A percentile compares a stretch with the other conserved stretches of the same genome.
Evolutionary conservation across 106 monocot genomes (phyloP).

Genomic region (Phalaenopsis aphrodite): DNA sequence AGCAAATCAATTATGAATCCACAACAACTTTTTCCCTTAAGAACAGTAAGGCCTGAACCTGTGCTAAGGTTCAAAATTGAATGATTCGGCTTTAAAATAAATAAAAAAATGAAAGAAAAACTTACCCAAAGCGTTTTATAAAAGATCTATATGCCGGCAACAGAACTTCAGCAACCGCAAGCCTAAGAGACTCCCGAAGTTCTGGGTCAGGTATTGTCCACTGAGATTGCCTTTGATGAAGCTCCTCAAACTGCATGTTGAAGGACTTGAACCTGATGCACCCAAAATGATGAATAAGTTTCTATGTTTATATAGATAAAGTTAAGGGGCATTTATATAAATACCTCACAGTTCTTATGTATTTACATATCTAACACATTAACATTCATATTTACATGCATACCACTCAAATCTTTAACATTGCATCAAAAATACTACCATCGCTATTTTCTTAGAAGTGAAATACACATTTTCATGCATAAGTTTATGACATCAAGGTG

Average conservation of each 20-base stretch:
- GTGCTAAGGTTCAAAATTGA: neutral
- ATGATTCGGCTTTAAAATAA: neutral
- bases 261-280: conserved; percentile 43
- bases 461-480: too few species aligned
- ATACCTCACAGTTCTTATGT: too few species aligned
- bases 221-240: conserved; percentile 44
- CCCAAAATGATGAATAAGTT: neutral
- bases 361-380: too few species aligned
- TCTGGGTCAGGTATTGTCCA: conserved; percentile 54
- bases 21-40: neutral
- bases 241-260: conserved; percentile 44
- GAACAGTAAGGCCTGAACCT: neutral
- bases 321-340: neutral
- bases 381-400: too few species aligned
- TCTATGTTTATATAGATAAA: neutral
- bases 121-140: conserved; percentile 58
- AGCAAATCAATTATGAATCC: neutral
- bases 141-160: conserved; percentile 70
- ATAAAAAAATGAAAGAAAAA: neutral
- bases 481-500: too few species aligned
- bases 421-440: too few species aligned
- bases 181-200: conserved; percentile 57
- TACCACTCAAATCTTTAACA: too few species aligned
- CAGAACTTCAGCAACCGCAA: conserved; percentile 57
- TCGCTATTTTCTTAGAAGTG: too few species aligned